Conservation (phyloP, 108 stramenopile genomes). For the Mayamaea pseudoterrestris region DNA sequence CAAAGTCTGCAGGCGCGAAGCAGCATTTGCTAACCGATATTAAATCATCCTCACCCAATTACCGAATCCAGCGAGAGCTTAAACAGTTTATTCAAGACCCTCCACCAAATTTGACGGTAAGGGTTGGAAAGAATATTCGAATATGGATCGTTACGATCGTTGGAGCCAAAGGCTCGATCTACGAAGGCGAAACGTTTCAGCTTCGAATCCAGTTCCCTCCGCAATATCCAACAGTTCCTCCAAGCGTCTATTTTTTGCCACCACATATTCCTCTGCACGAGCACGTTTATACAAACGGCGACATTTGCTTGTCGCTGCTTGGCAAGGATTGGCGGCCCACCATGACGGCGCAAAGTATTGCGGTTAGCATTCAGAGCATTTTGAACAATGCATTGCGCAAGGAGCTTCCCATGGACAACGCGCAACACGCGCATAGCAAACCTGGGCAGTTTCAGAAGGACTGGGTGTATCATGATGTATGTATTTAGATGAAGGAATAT, state of each 20-base stretch:
- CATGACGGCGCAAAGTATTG: conserved; percentile 90
- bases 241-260: conserved; percentile 84
- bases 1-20: too few relatives aligned
- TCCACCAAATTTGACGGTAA: conserved; percentile 71
- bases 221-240: conserved; percentile 88
- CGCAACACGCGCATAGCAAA: conserved; percentile 69
- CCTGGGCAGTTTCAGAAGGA: conserved; percentile 87
- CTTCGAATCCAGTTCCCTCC: conserved; percentile 73
- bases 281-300: conserved; percentile 98
- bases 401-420: conserved; percentile 88
- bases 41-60: conserved; percentile 61
- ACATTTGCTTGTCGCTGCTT: conserved; percentile 90
- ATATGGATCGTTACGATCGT: conserved; percentile 87
- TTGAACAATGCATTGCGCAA: conserved; percentile 83
- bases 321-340: conserved; percentile 93
- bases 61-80: conserved; percentile 79
- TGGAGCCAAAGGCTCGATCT: conserved; percentile 75
- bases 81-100: conserved; percentile 74
- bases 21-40: conserved; percentile 41
- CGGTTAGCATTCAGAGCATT: conserved; percentile 84
- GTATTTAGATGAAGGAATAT: conserved; percentile 32
- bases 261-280: conserved; percentile 27
- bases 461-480: conserved; percentile 94
- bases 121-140: conserved; percentile 78
- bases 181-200: conserved; percentile 89